Conservation (phyloP, 768 basidiomycete genomes). For the Russula sp. region DNA sequence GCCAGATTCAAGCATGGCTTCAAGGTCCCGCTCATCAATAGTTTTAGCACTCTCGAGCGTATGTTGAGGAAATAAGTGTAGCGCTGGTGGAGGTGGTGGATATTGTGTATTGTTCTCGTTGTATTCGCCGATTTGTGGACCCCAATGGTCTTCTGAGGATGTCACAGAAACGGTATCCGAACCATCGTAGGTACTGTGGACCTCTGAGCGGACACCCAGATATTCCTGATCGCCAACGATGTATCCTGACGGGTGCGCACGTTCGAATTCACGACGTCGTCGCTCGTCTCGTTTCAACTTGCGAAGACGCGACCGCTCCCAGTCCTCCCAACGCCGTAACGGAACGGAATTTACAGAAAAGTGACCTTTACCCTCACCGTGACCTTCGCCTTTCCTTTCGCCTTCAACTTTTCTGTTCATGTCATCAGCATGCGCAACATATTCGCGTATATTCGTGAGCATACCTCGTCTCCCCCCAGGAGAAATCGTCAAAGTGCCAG, state of each 20-base stretch:
- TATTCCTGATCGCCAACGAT: conserved; percentile 54
- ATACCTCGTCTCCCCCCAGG: conserved; percentile 97
- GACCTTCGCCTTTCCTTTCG: conserved; percentile 72
- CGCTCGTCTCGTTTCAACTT: conserved; percentile 86
- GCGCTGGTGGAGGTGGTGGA: conserved; percentile 78
- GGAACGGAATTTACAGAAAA: conserved; percentile 62
- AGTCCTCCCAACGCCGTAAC: conserved; percentile 97
- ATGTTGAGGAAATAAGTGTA: conserved; percentile 40
- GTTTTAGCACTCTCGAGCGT: conserved; percentile 32
- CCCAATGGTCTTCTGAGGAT: conserved; percentile 94
- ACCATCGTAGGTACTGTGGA: conserved; percentile 54
- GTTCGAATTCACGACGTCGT: conserved; percentile 73
- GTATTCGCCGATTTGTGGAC: conserved; percentile 89
- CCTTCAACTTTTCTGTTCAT: conserved; percentile 83
- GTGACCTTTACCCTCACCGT: conserved; percentile 55
- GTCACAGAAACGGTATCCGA: conserved; percentile 76
- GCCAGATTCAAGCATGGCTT: conserved; percentile 87
- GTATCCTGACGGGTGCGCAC: conserved; percentile 64
- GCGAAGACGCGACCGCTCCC: conserved; percentile 92
- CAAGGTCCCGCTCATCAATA: conserved; percentile 69
- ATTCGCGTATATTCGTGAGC: conserved; percentile 24
- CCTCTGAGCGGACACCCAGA: conserved; percentile 48
- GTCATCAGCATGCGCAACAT: conserved; percentile 8
- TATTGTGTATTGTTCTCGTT: conserved; percentile 77
- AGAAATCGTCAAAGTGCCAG: conserved; percentile 99